Evolutionary conservation across 2,329 filamentous ascomycete species (phyloP), one percentile per base, ranked within the genome.

Genomic region (Ceratocystis alfenasii): DNA sequence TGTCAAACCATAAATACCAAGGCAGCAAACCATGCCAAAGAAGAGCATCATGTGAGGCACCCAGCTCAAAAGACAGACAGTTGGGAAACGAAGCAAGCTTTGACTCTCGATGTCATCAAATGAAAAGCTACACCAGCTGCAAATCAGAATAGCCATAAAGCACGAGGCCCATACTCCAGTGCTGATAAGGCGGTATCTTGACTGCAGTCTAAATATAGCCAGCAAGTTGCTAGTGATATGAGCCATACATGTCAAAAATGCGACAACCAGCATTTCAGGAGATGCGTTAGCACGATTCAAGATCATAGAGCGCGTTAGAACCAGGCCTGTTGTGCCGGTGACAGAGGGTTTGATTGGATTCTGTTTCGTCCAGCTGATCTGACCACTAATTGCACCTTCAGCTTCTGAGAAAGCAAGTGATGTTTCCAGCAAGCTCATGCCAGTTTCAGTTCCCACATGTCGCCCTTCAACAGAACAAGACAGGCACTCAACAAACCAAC

Each of bases 371-470:
- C 91, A 84, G 12, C 87, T 87, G 15, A 96, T 82, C 63, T 91
- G 88, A 69, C 87, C 89, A 70, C 86, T 87, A 59, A 96, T 86
- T 69, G 92, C 88, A 36, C 89, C 87, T 74, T 99, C 94, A 7
- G 93, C 93, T 75, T 99, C 94, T 10, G 93, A 90, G 76, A 97
- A 99, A 1, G 93, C 93, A 7, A 99, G 80, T 0, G 92, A 96
- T 72, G 96, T 92, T 74, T 99, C 94, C 71, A 97, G 96, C 1
- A 96, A 83, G 0, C 92, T 96, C 89, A 97, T 96, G 20, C 91
- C 92, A 1, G 90, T 95, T 76, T 97, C 94, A 0, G 89, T 87
- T 69, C 88, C 84, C 0, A 90, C 83, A 1, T 85, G 83, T 1
- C 88, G 85, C 41, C 93, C 93, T 74, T 96, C 90, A 5, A 97